Percentiles rank a stretch among this genome's conserved stretches.
phyloP scores from a whole-genome alignment of 2,329 filamentous ascomycete species.

The Calonectria henricotiae region DNA sequence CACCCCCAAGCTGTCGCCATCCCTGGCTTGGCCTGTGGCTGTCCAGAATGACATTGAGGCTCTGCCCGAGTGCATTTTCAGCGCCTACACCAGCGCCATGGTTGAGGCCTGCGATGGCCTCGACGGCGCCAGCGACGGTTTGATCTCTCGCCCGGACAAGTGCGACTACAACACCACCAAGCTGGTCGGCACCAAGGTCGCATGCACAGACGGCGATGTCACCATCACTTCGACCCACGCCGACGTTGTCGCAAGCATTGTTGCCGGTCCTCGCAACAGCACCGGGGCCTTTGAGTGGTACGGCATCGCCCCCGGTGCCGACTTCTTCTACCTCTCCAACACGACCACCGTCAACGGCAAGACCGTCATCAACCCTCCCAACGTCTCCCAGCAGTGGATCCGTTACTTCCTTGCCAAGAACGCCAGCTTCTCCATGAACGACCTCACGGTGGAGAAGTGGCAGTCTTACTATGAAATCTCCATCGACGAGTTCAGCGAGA shows the following conservation, averaged over 20 bases:
- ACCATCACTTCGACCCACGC: conserved; percentile 3
- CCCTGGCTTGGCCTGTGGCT: neutral
- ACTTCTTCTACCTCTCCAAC: conserved; percentile 25
- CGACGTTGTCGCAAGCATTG: conserved; percentile 8
- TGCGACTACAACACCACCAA: conserved; percentile 8
- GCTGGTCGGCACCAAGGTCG: neutral
- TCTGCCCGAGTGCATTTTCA: conserved; percentile 10
- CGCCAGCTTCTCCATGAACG: conserved; percentile 10
- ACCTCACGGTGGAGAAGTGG: neutral
- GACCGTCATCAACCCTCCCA: conserved; percentile 9
- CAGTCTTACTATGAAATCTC: conserved; percentile 19
- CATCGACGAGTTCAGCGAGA: conserved; percentile 7
- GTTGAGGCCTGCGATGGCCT: conserved; percentile 8
- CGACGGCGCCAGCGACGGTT: conserved; percentile 16
- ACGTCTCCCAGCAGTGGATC: conserved; percentile 21
- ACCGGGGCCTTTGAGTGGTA: conserved; percentile 2
- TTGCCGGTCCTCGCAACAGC: conserved; percentile 16
- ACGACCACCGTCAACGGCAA: neutral
- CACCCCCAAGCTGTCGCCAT: neutral
- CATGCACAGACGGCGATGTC: neutral
- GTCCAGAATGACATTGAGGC: conserved; percentile 12
- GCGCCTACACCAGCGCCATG: conserved; percentile 1
- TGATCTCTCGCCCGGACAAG: conserved; percentile 10
- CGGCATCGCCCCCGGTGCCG: conserved; percentile 9
- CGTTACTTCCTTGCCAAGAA: conserved; percentile 17